Conservation (phyloP, 148 eudicot genomes). For the Rheum nobile region DNA sequence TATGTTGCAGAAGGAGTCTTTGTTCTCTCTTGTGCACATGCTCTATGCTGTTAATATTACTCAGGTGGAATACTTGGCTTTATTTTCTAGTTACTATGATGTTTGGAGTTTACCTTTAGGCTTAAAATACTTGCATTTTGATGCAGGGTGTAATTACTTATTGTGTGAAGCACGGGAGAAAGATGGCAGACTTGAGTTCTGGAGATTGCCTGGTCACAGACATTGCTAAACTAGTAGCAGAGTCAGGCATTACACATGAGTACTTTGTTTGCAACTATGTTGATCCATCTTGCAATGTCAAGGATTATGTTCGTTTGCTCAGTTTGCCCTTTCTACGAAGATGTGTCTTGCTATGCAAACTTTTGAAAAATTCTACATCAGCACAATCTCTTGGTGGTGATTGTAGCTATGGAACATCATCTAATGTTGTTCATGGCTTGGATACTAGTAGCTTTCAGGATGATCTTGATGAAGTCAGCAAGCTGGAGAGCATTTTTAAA, state of each 20-base stretch:
- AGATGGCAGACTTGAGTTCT: constrained; percentile 24
- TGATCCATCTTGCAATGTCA: constrained; percentile 35
- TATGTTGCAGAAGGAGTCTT: constrained; percentile 50
- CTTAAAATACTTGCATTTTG: constrained; percentile 5
- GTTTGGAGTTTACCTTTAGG: not conserved
- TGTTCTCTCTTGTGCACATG: constrained; percentile 66
- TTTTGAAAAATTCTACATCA: constrained; percentile 39
- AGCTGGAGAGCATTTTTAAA: constrained; percentile 55
- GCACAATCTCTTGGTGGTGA: constrained; percentile 38
- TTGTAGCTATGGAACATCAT: constrained; percentile 24
- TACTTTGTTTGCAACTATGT: constrained; percentile 45
- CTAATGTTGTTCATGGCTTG: constrained; percentile 21
- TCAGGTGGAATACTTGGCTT: constrained; percentile 37
- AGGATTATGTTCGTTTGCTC: constrained; percentile 41
- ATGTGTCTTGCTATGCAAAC: constrained; percentile 77
- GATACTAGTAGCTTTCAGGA: constrained; percentile 23
- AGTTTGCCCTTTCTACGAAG: constrained; percentile 82
- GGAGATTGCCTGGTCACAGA: constrained; percentile 48
- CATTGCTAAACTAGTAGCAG: constrained; percentile 34
- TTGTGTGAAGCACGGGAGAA: constrained; percentile 24
- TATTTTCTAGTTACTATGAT: not conserved
- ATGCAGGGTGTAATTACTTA: constrained; percentile 59
- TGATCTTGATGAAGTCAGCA: constrained; percentile 41
- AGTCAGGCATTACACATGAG: constrained; percentile 25
- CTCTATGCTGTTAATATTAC: constrained; percentile 57